Base-by-base conservation (phyloP, 2,329 filamentous ascomycete genomes). In the Ascochyta fabae region DNA sequence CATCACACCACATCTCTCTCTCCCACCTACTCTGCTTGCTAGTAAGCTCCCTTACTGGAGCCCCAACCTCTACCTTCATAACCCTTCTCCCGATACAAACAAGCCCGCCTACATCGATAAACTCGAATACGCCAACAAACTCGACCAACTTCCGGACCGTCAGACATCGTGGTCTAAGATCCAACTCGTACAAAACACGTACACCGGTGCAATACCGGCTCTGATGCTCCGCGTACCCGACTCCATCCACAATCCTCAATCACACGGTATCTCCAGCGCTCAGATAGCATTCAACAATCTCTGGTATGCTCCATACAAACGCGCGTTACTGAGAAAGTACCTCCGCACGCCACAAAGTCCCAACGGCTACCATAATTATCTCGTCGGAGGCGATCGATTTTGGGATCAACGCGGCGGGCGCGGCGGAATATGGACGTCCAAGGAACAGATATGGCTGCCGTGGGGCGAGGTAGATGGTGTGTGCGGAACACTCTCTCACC, bases 351-450 rank as follows among this genome's bases (percentile, higher is more conserved):
- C 78, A 0, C 78, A 77, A 38, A 78, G 77, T 61, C 60, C 78
- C 1, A 69, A 75, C 27, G 77, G 78, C 0, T 78, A 79, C 13
- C 76, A 80, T 50, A 75, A 75, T 9, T 76, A 78, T 0, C 72
- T 78, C 6, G 71, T 79, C 0, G 81, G 80, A 12, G 81, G 79
- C 3, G 76, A 81, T 45, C 71, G 75, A 1, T 76, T 75, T 68
- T 81, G 81, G 79, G 80, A 84, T 60, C 66, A 74, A 49, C 77
- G 81, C 13, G 82, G 81, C 9, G 82, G 82, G 0, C 76, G 75
- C n/a, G 82, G 82, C 3, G 83, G 83, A 7, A 69, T 83, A 3
- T 85, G 83, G 83, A 83, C 81, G 0, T 78, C 77, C 12, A 70
- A 74, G n/a, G 75, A 75, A 19, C 73, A 76, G 34, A 58, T 62